Conservation (phyloP, 768 basidiomycete species). For the Chalciporus chontae region DNA sequence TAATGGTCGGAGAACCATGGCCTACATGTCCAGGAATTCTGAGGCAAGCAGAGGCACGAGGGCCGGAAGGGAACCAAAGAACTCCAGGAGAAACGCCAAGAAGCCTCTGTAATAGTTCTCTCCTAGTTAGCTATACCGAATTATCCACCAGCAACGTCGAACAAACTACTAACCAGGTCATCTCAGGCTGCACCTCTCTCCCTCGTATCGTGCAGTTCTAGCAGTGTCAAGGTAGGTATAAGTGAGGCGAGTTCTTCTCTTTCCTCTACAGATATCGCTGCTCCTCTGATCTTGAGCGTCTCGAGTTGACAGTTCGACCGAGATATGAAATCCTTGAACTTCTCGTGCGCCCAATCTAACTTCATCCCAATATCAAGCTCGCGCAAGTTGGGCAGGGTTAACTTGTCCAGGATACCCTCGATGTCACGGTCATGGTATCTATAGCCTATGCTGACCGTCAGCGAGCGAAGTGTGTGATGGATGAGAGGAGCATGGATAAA, state of each 20-base stretch:
- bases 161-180: too few relatives aligned
- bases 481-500: background rate
- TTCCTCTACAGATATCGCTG: background rate
- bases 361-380: background rate
- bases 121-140: too few relatives aligned
- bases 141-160: too few relatives aligned
- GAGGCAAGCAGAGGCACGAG: too few relatives aligned
- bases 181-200: background rate
- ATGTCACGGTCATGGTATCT: background rate
- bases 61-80: too few relatives aligned
- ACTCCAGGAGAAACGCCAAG: too few relatives aligned
- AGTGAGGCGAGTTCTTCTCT: background rate
- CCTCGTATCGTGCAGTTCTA: background rate
- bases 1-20: too few relatives aligned
- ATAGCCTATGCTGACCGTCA: background rate
- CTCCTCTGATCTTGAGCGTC: background rate
- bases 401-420: background rate
- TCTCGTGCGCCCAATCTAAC: background rate
- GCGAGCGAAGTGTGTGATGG: too few relatives aligned
- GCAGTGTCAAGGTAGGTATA: background rate
- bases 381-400: background rate
- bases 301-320: background rate
- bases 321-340: background rate
- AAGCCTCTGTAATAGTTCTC: too few relatives aligned
- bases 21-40: too few relatives aligned